Conservation (phyloP, 345 rosid genomes). For the Arabidopsis suecica region DNA sequence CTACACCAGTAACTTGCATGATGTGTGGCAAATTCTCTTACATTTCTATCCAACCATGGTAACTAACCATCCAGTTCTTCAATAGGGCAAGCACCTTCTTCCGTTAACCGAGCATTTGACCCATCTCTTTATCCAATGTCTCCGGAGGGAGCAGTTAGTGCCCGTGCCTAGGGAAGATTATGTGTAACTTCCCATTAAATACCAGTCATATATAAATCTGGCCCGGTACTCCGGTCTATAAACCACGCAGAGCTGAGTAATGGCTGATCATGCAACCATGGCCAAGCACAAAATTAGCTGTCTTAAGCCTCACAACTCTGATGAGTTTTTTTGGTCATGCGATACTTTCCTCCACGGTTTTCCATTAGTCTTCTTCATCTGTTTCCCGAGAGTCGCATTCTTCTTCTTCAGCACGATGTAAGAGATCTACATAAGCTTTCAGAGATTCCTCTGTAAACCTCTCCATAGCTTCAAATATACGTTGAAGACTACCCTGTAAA, state of each 20-base stretch:
- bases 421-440: conserved; percentile 76
- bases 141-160: background rate
- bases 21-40: background rate
- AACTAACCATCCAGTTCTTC: background rate
- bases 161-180: background rate
- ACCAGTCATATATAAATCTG: background rate
- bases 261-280: conserved; percentile 12
- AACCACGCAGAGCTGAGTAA: background rate
- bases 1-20: no score
- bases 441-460: conserved; percentile 62
- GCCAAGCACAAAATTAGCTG: background rate
- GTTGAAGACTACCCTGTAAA: conserved; percentile 68
- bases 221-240: background rate
- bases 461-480: conserved; percentile 87
- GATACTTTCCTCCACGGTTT: background rate
- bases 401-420: conserved; percentile 70
- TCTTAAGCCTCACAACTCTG: conserved; percentile 1
- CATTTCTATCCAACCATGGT: conserved; percentile 9
- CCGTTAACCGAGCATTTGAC: background rate
- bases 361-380: conserved; percentile 49
- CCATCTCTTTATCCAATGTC: conserved; percentile 8
- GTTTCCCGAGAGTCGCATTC: conserved; percentile 51
- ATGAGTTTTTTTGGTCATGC: conserved; percentile 4
- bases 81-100: background rate
- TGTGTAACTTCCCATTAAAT: conserved; percentile 9